Evolutionary conservation across 2,329 filamentous ascomycete species (phyloP).

Genomic region (Hypoxylon sp.): DNA sequence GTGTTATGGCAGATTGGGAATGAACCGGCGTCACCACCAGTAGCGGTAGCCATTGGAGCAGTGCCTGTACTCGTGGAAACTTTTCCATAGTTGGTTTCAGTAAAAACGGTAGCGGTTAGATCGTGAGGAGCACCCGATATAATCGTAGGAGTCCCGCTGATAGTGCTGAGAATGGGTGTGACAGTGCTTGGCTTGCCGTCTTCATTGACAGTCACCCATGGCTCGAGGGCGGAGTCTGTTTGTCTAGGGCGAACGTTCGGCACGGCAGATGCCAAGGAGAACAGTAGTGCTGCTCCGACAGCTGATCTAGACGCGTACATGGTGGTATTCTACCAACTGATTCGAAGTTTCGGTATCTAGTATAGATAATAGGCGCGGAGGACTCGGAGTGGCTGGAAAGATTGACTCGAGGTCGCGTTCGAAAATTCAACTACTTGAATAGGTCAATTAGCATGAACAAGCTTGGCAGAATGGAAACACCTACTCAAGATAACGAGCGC

Average conservation of each 20-base stretch:
- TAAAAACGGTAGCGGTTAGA: conserved; percentile 56
- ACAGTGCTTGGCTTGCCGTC: conserved; percentile 62
- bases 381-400: conserved; percentile 15
- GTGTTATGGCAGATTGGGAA: conserved; percentile 65
- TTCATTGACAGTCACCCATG: conserved; percentile 66
- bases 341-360: background rate
- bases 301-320: conserved; percentile 44
- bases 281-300: conserved; percentile 45
- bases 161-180: conserved; percentile 63
- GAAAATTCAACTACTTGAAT: conserved; percentile 2
- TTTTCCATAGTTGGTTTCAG: conserved; percentile 50
- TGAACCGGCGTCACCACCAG: conserved; percentile 59
- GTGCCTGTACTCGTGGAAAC: conserved; percentile 57
- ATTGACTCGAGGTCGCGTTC: conserved; percentile 20
- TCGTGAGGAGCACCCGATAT: conserved; percentile 59
- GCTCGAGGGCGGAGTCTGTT: conserved; percentile 56
- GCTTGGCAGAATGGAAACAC: background rate
- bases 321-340: background rate
- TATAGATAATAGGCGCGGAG: conserved; percentile 13
- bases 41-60: conserved; percentile 60
- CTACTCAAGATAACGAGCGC: background rate
- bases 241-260: conserved; percentile 46
- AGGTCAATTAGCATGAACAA: background rate
- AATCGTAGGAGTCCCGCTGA: conserved; percentile 60
- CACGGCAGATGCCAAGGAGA: conserved; percentile 45